Evolutionary conservation across 1,139 yeast species (phyloP).

Genomic region (Saccharomyces hybrid): DNA sequence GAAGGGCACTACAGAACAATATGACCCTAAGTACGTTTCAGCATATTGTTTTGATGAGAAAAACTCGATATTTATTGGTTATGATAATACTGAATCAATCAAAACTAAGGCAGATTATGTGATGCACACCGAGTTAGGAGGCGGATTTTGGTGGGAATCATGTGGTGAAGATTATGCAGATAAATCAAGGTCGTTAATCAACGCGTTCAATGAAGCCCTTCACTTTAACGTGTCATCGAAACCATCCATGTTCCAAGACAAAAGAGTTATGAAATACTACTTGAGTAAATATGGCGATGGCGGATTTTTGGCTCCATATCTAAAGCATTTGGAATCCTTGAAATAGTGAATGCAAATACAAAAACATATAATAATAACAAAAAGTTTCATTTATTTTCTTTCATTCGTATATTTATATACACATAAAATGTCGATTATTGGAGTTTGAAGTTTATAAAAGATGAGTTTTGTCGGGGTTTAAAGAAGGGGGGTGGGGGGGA

Average conservation of each 20-base stretch:
- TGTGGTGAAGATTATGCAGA: slow-evolving; percentile 50
- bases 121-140: slow-evolving; percentile 46
- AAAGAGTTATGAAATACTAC: slow-evolving; percentile 17
- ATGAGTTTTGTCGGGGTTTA: not conserved
- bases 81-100: slow-evolving; percentile 56
- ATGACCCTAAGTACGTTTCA: slow-evolving; percentile 48
- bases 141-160: slow-evolving; percentile 96
- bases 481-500: not conserved
- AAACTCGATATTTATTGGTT: slow-evolving; percentile 43
- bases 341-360: not conserved
- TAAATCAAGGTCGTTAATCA: slow-evolving; percentile 36
- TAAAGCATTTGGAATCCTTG: not conserved
- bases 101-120: slow-evolving; percentile 56
- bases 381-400: slow-evolving; percentile 1
- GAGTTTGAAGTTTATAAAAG: not conserved
- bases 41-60: slow-evolving; percentile 48
- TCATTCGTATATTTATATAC: not conserved
- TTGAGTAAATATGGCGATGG: slow-evolving; percentile 12
- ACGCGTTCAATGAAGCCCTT: slow-evolving; percentile 17
- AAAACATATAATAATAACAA: not conserved
- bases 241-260: slow-evolving; percentile 16
- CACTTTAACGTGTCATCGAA: slow-evolving; percentile 8
- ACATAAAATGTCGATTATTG: not conserved
- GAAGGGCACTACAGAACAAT: slow-evolving; percentile 38
- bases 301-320: slow-evolving; percentile 12